phyloP scores from a whole-genome alignment of 2,329 filamentous ascomycete genomes.

The Shiraia sp. region DNA sequence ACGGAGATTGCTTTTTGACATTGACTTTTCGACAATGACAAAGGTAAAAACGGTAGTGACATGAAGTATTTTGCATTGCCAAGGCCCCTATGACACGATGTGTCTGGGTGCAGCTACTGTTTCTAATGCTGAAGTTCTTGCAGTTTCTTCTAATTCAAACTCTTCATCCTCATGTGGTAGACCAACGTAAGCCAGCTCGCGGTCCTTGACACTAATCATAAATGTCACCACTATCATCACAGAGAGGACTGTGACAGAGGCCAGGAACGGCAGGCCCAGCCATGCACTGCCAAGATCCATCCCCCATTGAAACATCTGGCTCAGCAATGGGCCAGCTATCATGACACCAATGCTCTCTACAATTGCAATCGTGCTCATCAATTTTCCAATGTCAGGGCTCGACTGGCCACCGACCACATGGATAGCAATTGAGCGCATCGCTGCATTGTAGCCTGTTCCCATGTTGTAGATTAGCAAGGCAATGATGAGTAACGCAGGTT shows the following conservation, averaged over 20 bases:
- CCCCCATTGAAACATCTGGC: conserved; percentile 52
- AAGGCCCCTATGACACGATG: background rate
- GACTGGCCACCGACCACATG: conserved; percentile 52
- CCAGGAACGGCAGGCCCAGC: conserved; percentile 53
- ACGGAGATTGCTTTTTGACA: too few relatives aligned
- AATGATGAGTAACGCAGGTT: conserved; percentile 48
- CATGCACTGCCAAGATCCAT: conserved; percentile 51
- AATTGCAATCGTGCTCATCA: conserved; percentile 56
- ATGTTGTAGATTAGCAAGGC: conserved; percentile 53
- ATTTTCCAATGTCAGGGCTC: conserved; percentile 49
- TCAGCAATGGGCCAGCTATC: conserved; percentile 52
- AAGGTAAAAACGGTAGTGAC: too few relatives aligned
- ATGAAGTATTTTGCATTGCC: too few relatives aligned
- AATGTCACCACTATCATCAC: conserved; percentile 33
- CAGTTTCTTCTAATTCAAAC: conserved; percentile 8
- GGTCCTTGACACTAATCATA: conserved; percentile 29
- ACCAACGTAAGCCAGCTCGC: conserved; percentile 22
- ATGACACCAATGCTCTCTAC: conserved; percentile 53
- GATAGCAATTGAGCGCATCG: conserved; percentile 53
- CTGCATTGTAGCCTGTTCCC: conserved; percentile 53
- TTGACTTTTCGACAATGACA: too few relatives aligned
- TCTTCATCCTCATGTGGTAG: conserved; percentile 22
- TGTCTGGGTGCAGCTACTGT: conserved; percentile 4
- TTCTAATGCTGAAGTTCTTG: conserved; percentile 19
- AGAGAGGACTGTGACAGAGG: conserved; percentile 26